Evolutionary conservation across 2,329 filamentous ascomycete genomes (phyloP).

Genomic region (Phaeoacremonium minimum): DNA sequence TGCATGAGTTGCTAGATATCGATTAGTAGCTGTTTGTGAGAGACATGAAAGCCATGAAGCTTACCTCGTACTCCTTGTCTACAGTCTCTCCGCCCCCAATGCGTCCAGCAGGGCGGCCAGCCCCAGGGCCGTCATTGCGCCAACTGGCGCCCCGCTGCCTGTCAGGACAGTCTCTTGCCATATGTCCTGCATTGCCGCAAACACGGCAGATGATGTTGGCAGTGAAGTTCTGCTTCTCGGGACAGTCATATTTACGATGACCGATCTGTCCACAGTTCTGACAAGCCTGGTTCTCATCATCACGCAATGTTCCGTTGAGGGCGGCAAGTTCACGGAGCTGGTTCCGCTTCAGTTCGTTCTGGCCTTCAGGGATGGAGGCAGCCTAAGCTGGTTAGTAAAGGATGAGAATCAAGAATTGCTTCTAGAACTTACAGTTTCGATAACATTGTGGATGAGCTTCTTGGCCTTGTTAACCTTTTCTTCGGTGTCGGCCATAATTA

Average conservation of each 20-base stretch:
- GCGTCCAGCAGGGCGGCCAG: constrained; percentile 53
- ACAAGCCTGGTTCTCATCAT: constrained; percentile 98
- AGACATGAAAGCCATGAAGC: constrained; percentile 21
- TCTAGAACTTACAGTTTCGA: constrained; percentile 78
- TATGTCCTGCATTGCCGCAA: constrained; percentile 95
- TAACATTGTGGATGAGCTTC: constrained; percentile 96
- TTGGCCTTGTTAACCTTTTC: constrained; percentile 99
- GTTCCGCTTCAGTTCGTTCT: constrained; percentile 98
- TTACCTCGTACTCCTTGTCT: constrained; percentile 91
- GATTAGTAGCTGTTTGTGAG: constrained; percentile 32
- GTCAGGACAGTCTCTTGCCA: constrained; percentile 97
- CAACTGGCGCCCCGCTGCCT: constrained; percentile 85
- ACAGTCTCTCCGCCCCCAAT: constrained; percentile 78
- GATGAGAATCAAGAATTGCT: background rate
- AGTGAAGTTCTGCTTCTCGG: constrained; percentile 97
- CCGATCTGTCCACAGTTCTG: constrained; percentile 99
- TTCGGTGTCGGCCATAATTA: constrained; percentile 99
- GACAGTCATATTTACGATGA: constrained; percentile 97
- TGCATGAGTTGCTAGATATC: constrained; percentile 81
- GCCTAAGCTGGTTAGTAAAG: constrained; percentile 51
- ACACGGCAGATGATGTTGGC: constrained; percentile 98
- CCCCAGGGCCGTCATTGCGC: constrained; percentile 69
- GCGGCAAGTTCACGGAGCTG: constrained; percentile 96
- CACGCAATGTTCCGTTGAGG: constrained; percentile 96
- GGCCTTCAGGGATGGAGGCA: constrained; percentile 95